Base-by-base conservation (phyloP, 2,329 filamentous ascomycete species). In the Colletotrichum costaricense region DNA sequence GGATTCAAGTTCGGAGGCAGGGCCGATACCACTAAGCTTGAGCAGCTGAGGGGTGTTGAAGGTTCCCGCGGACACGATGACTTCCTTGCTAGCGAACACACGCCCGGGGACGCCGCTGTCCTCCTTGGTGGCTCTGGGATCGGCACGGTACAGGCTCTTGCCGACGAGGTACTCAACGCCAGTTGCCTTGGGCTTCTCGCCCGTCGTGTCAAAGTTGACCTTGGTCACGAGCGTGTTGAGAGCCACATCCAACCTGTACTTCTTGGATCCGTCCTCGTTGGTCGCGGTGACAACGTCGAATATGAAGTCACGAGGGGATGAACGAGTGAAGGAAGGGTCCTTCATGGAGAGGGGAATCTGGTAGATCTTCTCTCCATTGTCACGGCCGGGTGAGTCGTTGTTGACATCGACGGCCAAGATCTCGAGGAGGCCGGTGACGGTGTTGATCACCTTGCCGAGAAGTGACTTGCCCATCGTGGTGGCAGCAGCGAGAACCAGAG, bases 31-130 rank as follows among this genome's bases (percentile, higher is more conserved):
- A 62, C 85, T 88, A 0, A 42, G 38, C 38, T 42, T 86, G 4
- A 89, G 84, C 4, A 89, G 81, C 74, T 88, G 86, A 0, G 88
- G 88, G 5, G 85, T 84, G 77, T 87, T 87, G 77, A 88, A 86
- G 2, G 84, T 80, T 22, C 88, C 88, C 0, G 84, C 86, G 0
- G 84, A 83, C 5, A 89, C 71, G 42, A 89, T 88, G 19, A 89
- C 84, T 73, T 89, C 88, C 33, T 81, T 81, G 49, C 77, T 78
- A 9, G 80, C 79, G 9, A 76, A 76, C 46, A 82, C 78, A 75
- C 38, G 1, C 5, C 66, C 66, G 4, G 42, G 55, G 14, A 64
- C 8, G 26, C 66, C 64, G 9, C 57, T 35, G 1, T 69, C 59
- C n/a, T 69, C 74, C 6, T 77, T 67, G 33, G 77, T 77, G 54